These are phyloP conservation scores for Apophysomyces elegans DNA, from an alignment of 371 early-diverging fungal genomes.

Conservation along the genomic window DNA sequence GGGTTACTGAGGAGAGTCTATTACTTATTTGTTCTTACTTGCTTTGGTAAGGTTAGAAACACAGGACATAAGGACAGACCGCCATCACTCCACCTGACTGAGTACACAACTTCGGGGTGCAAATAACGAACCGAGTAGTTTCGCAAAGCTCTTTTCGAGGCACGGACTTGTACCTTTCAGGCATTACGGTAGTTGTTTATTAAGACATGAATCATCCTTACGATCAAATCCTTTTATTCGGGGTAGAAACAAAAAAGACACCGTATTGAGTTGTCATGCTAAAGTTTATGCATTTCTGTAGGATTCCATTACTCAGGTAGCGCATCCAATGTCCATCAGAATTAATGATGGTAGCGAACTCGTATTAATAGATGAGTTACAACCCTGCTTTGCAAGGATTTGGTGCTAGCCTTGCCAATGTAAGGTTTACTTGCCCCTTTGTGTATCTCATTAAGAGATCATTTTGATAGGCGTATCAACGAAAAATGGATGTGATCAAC, in stretches of 20 bases:
- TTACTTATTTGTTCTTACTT: too few relatives aligned
- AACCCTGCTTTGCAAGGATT: slow-evolving; percentile 68
- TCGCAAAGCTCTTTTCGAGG: too few relatives aligned
- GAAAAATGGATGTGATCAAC: slow-evolving; percentile 80
- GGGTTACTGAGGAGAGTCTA: too few relatives aligned
- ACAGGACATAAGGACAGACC: too few relatives aligned
- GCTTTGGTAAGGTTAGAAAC: too few relatives aligned
- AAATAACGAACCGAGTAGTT: too few relatives aligned
- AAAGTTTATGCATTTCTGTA: slow-evolving; percentile 42
- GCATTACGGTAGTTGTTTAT: too few relatives aligned
- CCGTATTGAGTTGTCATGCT: background rate
- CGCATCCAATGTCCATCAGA: background rate
- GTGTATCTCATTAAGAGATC: background rate
- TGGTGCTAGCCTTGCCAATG: slow-evolving; percentile 67
- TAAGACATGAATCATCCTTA: slow-evolving; percentile 24
- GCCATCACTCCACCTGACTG: too few relatives aligned
- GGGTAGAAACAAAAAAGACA: slow-evolving; percentile 14
- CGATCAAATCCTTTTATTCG: slow-evolving; percentile 30
- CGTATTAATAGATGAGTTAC: slow-evolving; percentile 55
- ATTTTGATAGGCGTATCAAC: slow-evolving; percentile 56
- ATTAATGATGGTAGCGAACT: background rate
- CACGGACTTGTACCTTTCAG: too few relatives aligned
- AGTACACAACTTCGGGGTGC: too few relatives aligned
- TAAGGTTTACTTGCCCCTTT: slow-evolving; percentile 19
- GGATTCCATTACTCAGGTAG: slow-evolving; percentile 79